Evolutionary conservation across 352 stramenopile genomes (phyloP), one percentile per base, ranked within the genome.

Genomic region (Phytophthora cactorum): DNA sequence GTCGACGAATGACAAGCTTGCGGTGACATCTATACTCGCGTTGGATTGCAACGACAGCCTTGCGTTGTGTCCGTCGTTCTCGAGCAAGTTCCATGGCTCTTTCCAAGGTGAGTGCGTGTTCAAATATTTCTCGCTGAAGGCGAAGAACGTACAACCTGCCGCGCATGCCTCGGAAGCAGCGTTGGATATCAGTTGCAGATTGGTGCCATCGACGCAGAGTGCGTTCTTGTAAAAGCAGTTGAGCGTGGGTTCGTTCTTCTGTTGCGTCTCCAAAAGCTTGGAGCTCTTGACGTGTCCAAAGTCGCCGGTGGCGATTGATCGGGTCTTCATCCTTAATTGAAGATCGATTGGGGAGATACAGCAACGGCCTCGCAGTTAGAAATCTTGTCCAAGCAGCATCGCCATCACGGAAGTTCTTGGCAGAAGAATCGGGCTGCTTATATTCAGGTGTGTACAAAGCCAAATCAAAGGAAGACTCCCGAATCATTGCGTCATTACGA

Each of bases 281-380:
- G 11, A 91, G 77, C 52, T 92, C 66, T 15, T 73, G 52, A 15
- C 66, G 58, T 0, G 77, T 82, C 82, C 80, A 91, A 12, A 89
- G 67, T n/a, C 69, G 74, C 6, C 73, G 77, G 2, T 44, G 45
- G n/a, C 34, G 55, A 31, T 86, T 70, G 9, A 62, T 68, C 1
- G 44, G 51, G 45, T 87, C 78, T 63, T 81, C 82, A 43, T 89
- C 77, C 15, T 45, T 52, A 27, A 80, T 72, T 9, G 80, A 47
- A 49, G 60, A 63, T 27, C 82, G 69, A 56, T 77, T 68, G 11
- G 81, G 77, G 5, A 92, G 67, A 59, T 91, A 89, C 25, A 91
- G 7, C 52, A 80, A 43, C 11, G 80, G 66, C 1, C 70, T 64
- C 15, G 56, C 25, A 12, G 38, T 53, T 6, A 77, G 55, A 50